Evolutionary conservation across 257 asterid genomes (phyloP), one percentile per base, ranked within the genome.

Genomic region (Lithospermum erythrorhizon): DNA sequence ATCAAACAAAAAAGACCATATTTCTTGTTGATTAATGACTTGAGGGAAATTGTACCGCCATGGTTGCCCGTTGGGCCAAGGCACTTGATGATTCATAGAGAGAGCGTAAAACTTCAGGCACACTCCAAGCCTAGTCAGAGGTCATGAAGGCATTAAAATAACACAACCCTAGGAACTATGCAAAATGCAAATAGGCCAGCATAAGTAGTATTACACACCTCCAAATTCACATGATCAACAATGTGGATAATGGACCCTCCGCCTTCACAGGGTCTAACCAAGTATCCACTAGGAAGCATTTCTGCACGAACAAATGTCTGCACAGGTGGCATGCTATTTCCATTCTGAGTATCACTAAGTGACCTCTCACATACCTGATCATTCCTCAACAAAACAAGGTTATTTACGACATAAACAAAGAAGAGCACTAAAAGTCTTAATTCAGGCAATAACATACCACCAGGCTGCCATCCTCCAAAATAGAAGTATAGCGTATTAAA

Each of bases 231-330:
- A 75, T 89, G 96, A 79, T 89, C 96, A 16, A 89, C 96, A 59
- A 89, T 80, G 71, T 89, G 95, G 77, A 89, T 86, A 55, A 89
- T 82, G 9, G 96, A 88, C 24, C 96, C 96, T 41, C 96, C 95
- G 14, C 96, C 96, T 27, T 88, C 96, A 69, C 95, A 89, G 55
- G 95, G 95, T 70, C 96, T 86, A 65, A 89, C 77, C 30, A 89
- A 77, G 82, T 78, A 89, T 52, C 96, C 96, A 77, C 96, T 86
- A 21, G 96, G 87, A 68, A 86, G 69, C 82, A 89, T 72, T 74
- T 89, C 96, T 7, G 95, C 96, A 68, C 96, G 79, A 66, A 86
- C 94, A 66, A 86, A 89, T 72, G 83, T 86, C 66, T 71, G 90
- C 51, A 78, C 94, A 16, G 93, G 78, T 22, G 96, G 96, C 95